Percentiles rank a stretch among this genome's conserved stretches.
Conservation (phyloP, 306 rosid species). For the Cicer yamashitae region DNA sequence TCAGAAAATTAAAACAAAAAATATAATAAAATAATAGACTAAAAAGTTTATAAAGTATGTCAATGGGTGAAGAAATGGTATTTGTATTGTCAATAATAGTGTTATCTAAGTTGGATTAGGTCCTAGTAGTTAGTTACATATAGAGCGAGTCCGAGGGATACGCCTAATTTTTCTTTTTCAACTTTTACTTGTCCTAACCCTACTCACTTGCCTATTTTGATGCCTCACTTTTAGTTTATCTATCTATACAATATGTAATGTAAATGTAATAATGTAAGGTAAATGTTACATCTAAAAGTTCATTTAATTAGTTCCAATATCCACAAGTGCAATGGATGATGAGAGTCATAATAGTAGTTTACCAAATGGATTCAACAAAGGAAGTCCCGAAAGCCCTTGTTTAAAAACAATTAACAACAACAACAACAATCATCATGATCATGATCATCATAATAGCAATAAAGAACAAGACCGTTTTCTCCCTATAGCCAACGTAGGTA, state of each 20-base stretch:
- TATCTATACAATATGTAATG: slow-evolving; percentile 40
- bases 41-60: slow-evolving; percentile 1
- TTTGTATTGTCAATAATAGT: slow-evolving; percentile 42
- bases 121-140: slow-evolving; percentile 48
- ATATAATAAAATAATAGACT: neutral
- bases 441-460: slow-evolving; percentile 32
- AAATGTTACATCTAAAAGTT: slow-evolving; percentile 34
- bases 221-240: slow-evolving; percentile 54
- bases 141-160: slow-evolving; percentile 67
- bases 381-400: slow-evolving; percentile 63
- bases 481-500: slow-evolving; percentile 81
- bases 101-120: slow-evolving; percentile 42
- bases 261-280: slow-evolving; percentile 31
- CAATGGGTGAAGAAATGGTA: slow-evolving; percentile 25
- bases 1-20: neutral
- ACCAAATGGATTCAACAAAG: slow-evolving; percentile 54
- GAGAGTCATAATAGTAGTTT: slow-evolving; percentile 50
- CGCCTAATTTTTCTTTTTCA: slow-evolving; percentile 16
- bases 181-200: slow-evolving; percentile 42
- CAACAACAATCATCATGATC: neutral
- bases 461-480: slow-evolving; percentile 81
- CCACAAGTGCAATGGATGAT: slow-evolving; percentile 54
- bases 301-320: neutral
- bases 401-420: slow-evolving; percentile 40
- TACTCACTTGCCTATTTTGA: slow-evolving; percentile 61